A percentile compares a stretch with the other conserved stretches of the same genome.
phyloP scores from a whole-genome alignment of 2,329 filamentous ascomycete genomes.

The Epicoccum nigrum region DNA sequence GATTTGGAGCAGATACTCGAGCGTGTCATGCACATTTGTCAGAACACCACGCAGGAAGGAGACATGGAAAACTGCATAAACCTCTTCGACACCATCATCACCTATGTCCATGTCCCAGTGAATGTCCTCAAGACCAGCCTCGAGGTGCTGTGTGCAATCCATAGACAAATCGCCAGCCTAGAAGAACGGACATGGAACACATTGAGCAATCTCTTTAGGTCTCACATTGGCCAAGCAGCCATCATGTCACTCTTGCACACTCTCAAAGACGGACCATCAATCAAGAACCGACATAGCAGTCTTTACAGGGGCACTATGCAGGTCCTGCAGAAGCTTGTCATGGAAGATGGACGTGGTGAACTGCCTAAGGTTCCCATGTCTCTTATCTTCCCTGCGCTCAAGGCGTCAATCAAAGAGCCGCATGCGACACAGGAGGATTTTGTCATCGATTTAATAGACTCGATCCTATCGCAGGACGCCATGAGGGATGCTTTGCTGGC shows the following conservation, averaged over 20 bases:
- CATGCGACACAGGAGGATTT: conserved; percentile 48
- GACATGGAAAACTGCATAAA: conserved; percentile 72
- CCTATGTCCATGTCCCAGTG: conserved; percentile 71
- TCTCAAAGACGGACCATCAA: conserved; percentile 35
- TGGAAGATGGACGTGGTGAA: conserved; percentile 41
- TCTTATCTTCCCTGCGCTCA: conserved; percentile 43
- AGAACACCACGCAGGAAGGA: conserved; percentile 66
- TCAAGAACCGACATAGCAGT: conserved; percentile 31
- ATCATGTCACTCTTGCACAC: conserved; percentile 70
- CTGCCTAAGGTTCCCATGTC: conserved; percentile 45
- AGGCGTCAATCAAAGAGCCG: conserved; percentile 37
- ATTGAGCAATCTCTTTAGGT: conserved; percentile 72
- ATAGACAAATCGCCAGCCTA: conserved; percentile 67
- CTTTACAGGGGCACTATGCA: conserved; percentile 40
- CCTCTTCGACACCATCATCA: conserved; percentile 73
- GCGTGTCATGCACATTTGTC: conserved; percentile 69
- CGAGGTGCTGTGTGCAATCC: conserved; percentile 74
- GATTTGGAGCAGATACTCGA: conserved; percentile 68
- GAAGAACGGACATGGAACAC: conserved; percentile 72
- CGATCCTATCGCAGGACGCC: conserved; percentile 52
- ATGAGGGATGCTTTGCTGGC: conserved; percentile 64
- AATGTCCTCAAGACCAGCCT: conserved; percentile 69
- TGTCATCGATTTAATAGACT: conserved; percentile 58
- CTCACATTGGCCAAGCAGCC: conserved; percentile 74
- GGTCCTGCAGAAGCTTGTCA: conserved; percentile 38